Conservation (phyloP, 345 rosid species). For the Litchi chinensis region DNA sequence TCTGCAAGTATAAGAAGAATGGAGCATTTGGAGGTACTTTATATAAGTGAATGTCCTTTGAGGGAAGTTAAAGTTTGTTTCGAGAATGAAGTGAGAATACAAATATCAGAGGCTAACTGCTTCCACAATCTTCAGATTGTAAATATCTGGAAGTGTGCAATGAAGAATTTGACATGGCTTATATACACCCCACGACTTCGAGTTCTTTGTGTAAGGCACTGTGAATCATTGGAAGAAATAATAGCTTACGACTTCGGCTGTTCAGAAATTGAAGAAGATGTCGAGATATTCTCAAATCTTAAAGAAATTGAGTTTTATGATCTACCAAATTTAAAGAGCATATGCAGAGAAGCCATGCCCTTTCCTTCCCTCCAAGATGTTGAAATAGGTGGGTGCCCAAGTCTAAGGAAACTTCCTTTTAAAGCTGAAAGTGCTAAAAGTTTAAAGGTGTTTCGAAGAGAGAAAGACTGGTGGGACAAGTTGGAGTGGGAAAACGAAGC, state of each 20-base stretch:
- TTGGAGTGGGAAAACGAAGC: background rate
- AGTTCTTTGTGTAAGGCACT: background rate
- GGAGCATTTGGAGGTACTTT: background rate
- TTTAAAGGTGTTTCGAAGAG: background rate
- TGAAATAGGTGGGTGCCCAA: background rate
- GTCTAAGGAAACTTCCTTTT: background rate
- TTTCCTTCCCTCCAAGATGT: background rate
- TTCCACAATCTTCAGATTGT: background rate
- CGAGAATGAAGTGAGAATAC: background rate
- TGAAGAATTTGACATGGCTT: background rate
- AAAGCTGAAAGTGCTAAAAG: background rate
- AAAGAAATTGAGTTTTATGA: too few species aligned
- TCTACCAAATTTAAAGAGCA: background rate
- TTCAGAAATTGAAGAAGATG: background rate
- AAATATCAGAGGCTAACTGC: background rate
- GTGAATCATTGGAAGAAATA: background rate
- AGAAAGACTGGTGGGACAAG: background rate
- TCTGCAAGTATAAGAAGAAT: too few species aligned
- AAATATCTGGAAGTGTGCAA: accelerated
- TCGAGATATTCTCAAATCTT: background rate
- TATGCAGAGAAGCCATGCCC: background rate
- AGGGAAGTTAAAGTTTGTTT: background rate
- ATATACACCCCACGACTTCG: background rate
- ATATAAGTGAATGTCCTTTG: accelerated
- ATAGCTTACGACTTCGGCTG: background rate